Conservation (phyloP, 352 stramenopile species). For the Pythium dissotocum region DNA sequence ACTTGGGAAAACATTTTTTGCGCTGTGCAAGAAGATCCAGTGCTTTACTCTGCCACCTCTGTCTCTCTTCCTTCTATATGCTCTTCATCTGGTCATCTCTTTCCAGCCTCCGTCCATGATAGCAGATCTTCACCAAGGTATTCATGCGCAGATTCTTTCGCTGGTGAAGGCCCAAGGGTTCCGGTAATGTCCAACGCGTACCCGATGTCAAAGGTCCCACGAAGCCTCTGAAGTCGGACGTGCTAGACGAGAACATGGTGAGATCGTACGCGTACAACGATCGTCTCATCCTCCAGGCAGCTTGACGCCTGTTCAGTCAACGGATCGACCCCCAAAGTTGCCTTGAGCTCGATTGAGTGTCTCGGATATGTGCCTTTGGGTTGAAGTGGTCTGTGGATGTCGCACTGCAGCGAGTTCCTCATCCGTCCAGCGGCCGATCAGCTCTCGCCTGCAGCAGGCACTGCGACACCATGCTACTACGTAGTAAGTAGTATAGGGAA, state of each 20-base stretch:
- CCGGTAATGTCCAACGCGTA: too few relatives aligned
- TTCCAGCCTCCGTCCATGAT: not conserved
- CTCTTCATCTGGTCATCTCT: not conserved
- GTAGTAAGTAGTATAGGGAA: not conserved
- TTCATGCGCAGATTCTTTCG: too few relatives aligned
- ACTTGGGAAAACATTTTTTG: constrained; percentile 34
- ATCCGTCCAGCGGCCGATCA: not conserved
- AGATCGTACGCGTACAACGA: too few relatives aligned
- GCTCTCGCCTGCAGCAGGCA: not conserved
- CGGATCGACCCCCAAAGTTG: too few relatives aligned
- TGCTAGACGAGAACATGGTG: too few relatives aligned
- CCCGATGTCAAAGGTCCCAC: too few relatives aligned
- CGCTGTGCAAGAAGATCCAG: constrained; percentile 24
- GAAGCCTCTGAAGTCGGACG: too few relatives aligned
- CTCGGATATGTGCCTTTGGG: not conserved
- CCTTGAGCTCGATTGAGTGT: too few relatives aligned
- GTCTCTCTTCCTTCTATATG: not conserved
- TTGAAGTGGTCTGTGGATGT: not conserved
- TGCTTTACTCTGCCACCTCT: not conserved
- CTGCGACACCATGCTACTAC: not conserved
- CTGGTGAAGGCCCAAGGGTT: too few relatives aligned
- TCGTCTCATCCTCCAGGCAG: too few relatives aligned
- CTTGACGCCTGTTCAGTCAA: too few relatives aligned
- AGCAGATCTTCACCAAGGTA: too few relatives aligned
- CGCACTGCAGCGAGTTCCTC: not conserved